phyloP scores from a whole-genome alignment of 768 basidiomycete species.

The Crucibulum laeve region DNA sequence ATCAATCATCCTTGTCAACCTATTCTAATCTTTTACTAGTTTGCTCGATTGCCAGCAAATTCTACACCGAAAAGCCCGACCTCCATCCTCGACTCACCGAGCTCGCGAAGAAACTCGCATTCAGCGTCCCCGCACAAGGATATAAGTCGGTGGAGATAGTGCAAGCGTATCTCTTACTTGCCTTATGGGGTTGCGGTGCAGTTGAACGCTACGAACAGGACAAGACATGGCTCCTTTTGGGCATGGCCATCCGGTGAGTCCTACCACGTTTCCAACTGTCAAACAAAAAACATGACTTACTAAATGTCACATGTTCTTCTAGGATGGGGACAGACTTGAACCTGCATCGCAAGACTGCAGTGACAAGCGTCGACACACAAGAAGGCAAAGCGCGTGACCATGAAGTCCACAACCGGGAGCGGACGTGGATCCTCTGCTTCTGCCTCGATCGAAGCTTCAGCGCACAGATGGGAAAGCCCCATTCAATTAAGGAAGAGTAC shows the following conservation, averaged over 20 bases:
- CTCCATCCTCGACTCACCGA: slow-evolving; percentile 77
- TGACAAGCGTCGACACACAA: slow-evolving; percentile 59
- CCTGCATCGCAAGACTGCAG: slow-evolving; percentile 80
- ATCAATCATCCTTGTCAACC: slow-evolving; percentile 1
- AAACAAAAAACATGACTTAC: not conserved
- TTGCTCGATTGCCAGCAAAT: slow-evolving; percentile 92
- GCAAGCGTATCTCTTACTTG: slow-evolving; percentile 88
- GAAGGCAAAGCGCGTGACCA: slow-evolving; percentile 76
- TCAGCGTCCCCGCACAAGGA: slow-evolving; percentile 77
- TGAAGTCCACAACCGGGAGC: slow-evolving; percentile 91
- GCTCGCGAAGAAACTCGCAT: slow-evolving; percentile 84
- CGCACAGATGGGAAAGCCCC: slow-evolving; percentile 96
- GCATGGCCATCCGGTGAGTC: slow-evolving; percentile 75
- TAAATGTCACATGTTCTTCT: slow-evolving; percentile 1
- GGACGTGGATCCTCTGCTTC: slow-evolving; percentile 91
- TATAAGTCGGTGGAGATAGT: slow-evolving; percentile 95
- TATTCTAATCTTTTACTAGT: slow-evolving; percentile 41
- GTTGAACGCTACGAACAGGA: slow-evolving; percentile 97
- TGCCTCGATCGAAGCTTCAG: slow-evolving; percentile 85
- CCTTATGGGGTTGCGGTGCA: slow-evolving; percentile 89
- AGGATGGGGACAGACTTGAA: slow-evolving; percentile 97
- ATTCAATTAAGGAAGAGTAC: slow-evolving; percentile 90
- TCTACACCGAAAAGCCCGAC: slow-evolving; percentile 78
- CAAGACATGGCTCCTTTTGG: slow-evolving; percentile 85
- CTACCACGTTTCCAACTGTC: not conserved